phyloP scores from a whole-genome alignment of 192 early-diverging fungal species.

The Umbelopsis vinacea region DNA sequence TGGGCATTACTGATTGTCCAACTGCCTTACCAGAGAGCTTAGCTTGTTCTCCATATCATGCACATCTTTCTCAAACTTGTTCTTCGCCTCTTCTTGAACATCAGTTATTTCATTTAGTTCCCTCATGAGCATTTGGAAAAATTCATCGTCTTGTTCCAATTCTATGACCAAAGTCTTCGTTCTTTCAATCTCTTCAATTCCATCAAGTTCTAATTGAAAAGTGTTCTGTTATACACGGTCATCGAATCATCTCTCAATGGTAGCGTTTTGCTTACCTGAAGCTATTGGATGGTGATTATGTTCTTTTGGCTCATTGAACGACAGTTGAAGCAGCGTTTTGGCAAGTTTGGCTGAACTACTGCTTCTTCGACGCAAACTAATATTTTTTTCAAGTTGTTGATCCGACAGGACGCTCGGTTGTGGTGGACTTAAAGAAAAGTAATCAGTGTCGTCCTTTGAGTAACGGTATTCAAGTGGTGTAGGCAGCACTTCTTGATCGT shows the following conservation, averaged over 20 bases:
- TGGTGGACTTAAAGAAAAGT: conserved; percentile 14
- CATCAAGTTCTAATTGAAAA: neutral
- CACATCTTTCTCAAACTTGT: conserved; percentile 33
- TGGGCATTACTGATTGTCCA: neutral
- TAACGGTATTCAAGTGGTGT: conserved; percentile 15
- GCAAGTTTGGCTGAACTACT: conserved; percentile 14
- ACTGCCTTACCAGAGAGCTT: conserved; percentile 27
- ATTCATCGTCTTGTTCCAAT: conserved; percentile 42
- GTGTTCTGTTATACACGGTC: neutral
- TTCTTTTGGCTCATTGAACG: neutral
- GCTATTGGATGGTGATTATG: neutral
- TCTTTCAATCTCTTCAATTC: neutral
- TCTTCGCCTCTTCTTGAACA: conserved; percentile 19
- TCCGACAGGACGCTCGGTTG: neutral
- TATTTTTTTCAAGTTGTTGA: neutral
- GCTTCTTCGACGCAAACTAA: neutral
- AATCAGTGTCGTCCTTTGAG: conserved; percentile 24
- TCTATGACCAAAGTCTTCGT: conserved; percentile 34
- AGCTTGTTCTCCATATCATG: conserved; percentile 28
- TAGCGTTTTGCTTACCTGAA: neutral
- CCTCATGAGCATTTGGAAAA: conserved; percentile 34
- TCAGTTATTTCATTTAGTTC: conserved; percentile 27
- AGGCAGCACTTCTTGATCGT: neutral
- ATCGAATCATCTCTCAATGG: neutral
- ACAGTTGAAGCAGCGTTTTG: neutral